Base-by-base conservation (phyloP, 495 filamentous ascomycete species). In the Daldinia childiae region DNA sequence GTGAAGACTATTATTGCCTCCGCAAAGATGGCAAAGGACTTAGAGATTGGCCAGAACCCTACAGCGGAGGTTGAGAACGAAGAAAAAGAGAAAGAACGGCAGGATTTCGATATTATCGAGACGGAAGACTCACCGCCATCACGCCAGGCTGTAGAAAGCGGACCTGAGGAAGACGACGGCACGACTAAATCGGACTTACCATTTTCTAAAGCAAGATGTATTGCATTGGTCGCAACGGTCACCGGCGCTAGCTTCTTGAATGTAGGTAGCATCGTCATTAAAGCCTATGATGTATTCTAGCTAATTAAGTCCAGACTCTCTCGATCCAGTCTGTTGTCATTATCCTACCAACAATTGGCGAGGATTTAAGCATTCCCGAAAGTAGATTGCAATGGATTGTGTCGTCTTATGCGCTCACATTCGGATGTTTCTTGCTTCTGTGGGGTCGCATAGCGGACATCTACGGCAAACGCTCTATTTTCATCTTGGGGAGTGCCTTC, bases 361-460 rank as follows among this genome's bases (percentile, higher is more conserved):
- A 78, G 15, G 84, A 85, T 21, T 78, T 90, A 11, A 56, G 72
- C 58, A 87, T 90, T 43, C 87, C 88, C 0, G 81, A 84, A 7
- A 80, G 80, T 27, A 79, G 88, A 7, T 80, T 87, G 27, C 88
- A 90, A 81, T 90, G 88, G 87, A 82, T 90, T 34, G 79, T 90
- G 7, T 89, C 88, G 0, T 84, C 87, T 0, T 90, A 89, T 63
- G 75, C 84, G 9, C 83, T 93, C 43, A 86, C 88, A 3, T 89
- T 90, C 54, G 92, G 90, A 43, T 87, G 90, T 32, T 90, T 93
- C 71, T 79, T 94, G 32, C 81, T 94, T 12, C 84, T 92, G 58
- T 93, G 91, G 81, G 92, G 91, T 39, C 87, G 89, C 70, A 79
- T 93, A 32, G 89, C 87, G 17, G 91, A 94, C 72, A 87, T 92